Conservation (phyloP, 331 rosid genomes). For the Rosa hybrid region DNA sequence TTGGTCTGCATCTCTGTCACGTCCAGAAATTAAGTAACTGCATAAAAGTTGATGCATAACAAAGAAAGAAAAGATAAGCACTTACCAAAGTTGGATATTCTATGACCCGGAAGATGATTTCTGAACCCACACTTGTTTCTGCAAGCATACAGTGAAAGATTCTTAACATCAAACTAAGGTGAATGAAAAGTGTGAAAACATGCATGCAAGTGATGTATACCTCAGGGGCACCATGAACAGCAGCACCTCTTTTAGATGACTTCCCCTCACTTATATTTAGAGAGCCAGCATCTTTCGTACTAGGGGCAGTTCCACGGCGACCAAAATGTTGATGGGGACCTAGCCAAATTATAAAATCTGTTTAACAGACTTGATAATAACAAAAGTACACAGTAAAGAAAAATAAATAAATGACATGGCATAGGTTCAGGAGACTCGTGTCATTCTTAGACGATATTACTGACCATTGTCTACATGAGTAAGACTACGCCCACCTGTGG, state of each 20-base stretch:
- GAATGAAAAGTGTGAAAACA: slow-evolving; percentile 15
- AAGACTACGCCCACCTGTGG: slow-evolving; percentile 50
- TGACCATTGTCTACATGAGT: slow-evolving; percentile 57
- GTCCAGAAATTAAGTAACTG: background rate
- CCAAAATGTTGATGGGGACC: slow-evolving; percentile 65
- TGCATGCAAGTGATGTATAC: slow-evolving; percentile 39
- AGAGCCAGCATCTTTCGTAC: slow-evolving; percentile 64
- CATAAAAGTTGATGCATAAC: background rate
- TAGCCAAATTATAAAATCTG: slow-evolving; percentile 30
- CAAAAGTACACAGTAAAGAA: background rate
- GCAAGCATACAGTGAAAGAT: slow-evolving; percentile 39
- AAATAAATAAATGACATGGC: background rate
- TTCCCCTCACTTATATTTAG: slow-evolving; percentile 65
- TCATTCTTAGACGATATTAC: slow-evolving; percentile 20
- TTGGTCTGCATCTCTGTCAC: background rate
- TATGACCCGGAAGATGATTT: slow-evolving; percentile 87
- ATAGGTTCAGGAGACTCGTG: background rate
- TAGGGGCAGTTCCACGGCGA: slow-evolving; percentile 71
- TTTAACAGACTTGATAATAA: slow-evolving; percentile 11
- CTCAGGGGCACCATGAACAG: slow-evolving; percentile 72
- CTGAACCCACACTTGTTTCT: slow-evolving; percentile 99
- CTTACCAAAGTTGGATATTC: slow-evolving; percentile 49
- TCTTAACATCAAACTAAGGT: slow-evolving; percentile 7
- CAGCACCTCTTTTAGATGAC: slow-evolving; percentile 64
- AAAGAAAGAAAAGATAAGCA: slow-evolving; percentile 15